A percentile compares a stretch with the other conserved stretches of the same genome.
phyloP scores from a whole-genome alignment of 2,329 filamentous ascomycete species.

The Ceratocystis albifundus region DNA sequence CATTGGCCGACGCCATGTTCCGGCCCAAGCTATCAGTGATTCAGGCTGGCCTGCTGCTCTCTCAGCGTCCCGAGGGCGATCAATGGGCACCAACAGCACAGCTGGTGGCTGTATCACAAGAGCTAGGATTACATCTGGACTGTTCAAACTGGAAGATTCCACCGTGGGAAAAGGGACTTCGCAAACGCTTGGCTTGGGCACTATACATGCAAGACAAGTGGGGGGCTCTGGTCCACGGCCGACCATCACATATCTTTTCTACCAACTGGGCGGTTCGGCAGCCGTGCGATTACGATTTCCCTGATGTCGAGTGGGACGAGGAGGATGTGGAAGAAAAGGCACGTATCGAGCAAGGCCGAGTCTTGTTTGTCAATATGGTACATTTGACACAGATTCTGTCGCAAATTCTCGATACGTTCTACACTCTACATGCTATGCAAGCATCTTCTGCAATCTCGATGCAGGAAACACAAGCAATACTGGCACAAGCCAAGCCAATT shows the following conservation, averaged over 20 bases:
- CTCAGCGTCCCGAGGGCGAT: slow-evolving; percentile 64
- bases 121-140: slow-evolving; percentile 79
- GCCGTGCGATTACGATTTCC: slow-evolving; percentile 57
- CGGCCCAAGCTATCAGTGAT: slow-evolving; percentile 71
- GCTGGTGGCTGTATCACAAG: slow-evolving; percentile 73
- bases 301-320: slow-evolving; percentile 58
- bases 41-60: slow-evolving; percentile 62
- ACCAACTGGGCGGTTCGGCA: slow-evolving; percentile 65
- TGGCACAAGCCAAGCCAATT: slow-evolving; percentile 67
- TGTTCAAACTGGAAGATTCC: slow-evolving; percentile 81
- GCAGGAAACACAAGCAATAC: slow-evolving; percentile 59
- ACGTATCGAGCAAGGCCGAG: slow-evolving; percentile 55
- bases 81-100: slow-evolving; percentile 81
- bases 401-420: slow-evolving; percentile 73
- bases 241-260: slow-evolving; percentile 62
- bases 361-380: slow-evolving; percentile 65
- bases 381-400: slow-evolving; percentile 62
- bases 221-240: slow-evolving; percentile 73
- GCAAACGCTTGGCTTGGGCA: slow-evolving; percentile 81
- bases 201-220: slow-evolving; percentile 91
- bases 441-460: slow-evolving; percentile 53
- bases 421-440: slow-evolving; percentile 64
- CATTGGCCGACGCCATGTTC: slow-evolving; percentile 65
- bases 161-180: slow-evolving; percentile 70
- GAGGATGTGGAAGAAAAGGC: slow-evolving; percentile 49